Conservation (phyloP, 2,329 filamentous ascomycete species). For the Trichoderma atrobrunneum region DNA sequence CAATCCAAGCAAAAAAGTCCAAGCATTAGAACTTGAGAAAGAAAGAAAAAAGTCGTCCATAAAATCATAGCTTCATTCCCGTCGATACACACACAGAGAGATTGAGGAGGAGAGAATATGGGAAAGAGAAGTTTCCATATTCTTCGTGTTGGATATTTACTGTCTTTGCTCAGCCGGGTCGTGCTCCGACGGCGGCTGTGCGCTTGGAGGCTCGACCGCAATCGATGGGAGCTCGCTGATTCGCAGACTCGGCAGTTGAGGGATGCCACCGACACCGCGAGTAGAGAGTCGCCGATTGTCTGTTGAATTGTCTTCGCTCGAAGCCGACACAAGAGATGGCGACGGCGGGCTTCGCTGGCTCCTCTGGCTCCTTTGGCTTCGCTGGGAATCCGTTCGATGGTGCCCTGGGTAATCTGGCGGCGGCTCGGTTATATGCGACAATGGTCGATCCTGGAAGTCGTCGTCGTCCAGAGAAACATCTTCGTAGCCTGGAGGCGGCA, state of each 20-base stretch:
- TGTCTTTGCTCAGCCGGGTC: conserved; percentile 1
- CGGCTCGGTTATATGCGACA: conserved; percentile 45
- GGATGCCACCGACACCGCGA: conserved; percentile 40
- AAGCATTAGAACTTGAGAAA: background rate
- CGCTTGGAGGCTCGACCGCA: conserved; percentile 24
- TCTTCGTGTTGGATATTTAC: background rate
- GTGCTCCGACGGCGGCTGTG: background rate
- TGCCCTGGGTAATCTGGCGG: conserved; percentile 52
- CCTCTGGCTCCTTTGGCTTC: conserved; percentile 16
- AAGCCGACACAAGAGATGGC: background rate
- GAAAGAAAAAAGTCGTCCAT: conserved; percentile 2
- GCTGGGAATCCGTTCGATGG: conserved; percentile 30
- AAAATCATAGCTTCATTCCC: conserved; percentile 15
- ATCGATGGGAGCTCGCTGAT: conserved; percentile 54
- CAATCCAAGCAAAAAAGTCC: background rate
- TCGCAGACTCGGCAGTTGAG: conserved; percentile 53
- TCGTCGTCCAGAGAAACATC: conserved; percentile 43
- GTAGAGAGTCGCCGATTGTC: background rate
- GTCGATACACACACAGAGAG: background rate
- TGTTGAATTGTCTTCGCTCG: background rate
- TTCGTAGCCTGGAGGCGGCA: conserved; percentile 57
- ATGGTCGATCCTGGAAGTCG: conserved; percentile 37
- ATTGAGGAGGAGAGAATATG: background rate
- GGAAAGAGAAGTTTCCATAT: background rate
- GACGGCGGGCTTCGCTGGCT: background rate